These are phyloP conservation scores for Cornus controversa DNA, from an alignment of 148 eudicot genomes.

Conservation along the genomic window DNA sequence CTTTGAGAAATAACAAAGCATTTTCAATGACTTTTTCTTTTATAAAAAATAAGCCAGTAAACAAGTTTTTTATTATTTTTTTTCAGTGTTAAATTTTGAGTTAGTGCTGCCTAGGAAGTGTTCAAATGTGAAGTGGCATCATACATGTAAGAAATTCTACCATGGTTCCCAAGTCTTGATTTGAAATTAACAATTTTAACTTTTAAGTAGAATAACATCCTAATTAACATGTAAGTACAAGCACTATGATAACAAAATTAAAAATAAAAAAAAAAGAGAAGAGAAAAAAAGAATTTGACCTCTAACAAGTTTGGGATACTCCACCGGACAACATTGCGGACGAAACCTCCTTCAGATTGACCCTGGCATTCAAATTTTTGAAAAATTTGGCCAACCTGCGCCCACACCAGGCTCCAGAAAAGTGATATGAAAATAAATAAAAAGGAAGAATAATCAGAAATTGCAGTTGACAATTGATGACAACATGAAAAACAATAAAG, in stretches of 20 bases:
- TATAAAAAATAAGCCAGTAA: too few relatives aligned
- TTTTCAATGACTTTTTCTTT: not conserved
- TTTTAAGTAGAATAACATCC: too few relatives aligned
- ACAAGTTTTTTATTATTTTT: not conserved
- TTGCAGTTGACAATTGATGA: not conserved
- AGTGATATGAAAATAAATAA: slow-evolving; percentile 7
- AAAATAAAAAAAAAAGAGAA: not conserved
- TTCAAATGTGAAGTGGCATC: not conserved
- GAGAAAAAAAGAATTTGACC: slow-evolving; percentile 31
- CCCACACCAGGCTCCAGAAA: slow-evolving; percentile 19
- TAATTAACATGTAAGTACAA: too few relatives aligned
- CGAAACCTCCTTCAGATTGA: slow-evolving; percentile 54
- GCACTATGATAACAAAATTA: not conserved
- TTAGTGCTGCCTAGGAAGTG: not conserved
- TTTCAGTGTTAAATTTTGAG: not conserved
- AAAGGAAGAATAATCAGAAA: not conserved
- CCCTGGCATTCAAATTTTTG: slow-evolving; percentile 83
- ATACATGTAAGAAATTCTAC: too few relatives aligned
- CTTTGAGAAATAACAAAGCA: not conserved
- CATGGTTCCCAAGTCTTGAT: too few relatives aligned
- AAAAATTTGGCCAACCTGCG: slow-evolving; percentile 85
- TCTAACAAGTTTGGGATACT: slow-evolving; percentile 71
- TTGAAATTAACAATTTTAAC: too few relatives aligned
- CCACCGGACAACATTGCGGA: slow-evolving; percentile 83
- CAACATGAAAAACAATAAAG: not conserved